phyloP scores from a whole-genome alignment of 1,284 basidiomycete genomes.

The Cutaneotrichosporon mucoides region DNA sequence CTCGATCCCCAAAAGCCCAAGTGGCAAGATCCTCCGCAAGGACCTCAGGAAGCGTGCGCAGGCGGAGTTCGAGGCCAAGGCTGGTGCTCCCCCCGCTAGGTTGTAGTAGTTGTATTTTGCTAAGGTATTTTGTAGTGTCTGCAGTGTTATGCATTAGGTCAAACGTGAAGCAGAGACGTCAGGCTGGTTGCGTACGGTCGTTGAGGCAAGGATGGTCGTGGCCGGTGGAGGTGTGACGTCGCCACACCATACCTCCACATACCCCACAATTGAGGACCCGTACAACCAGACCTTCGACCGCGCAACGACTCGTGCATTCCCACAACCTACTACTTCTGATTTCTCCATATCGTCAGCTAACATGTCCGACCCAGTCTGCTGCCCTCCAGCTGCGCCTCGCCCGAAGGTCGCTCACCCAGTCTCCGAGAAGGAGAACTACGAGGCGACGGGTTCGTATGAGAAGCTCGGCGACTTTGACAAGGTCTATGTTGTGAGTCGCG shows the following conservation, averaged over 20 bases:
- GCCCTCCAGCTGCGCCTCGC: constrained; percentile 31
- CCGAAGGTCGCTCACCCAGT: constrained; percentile 37
- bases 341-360: background rate
- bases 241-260: too few species aligned
- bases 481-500: constrained; percentile 34
- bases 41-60: constrained; percentile 32
- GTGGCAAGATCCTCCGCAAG: constrained; percentile 44
- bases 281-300: too few species aligned
- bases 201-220: too few species aligned
- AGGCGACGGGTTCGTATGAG: constrained; percentile 27
- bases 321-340: too few species aligned
- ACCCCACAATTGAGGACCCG: too few species aligned
- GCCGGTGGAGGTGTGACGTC: too few species aligned
- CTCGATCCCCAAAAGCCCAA: constrained; percentile 50
- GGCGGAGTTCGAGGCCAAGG: constrained; percentile 24
- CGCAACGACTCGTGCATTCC: too few species aligned
- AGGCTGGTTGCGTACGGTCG: too few species aligned
- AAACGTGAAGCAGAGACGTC: too few species aligned
- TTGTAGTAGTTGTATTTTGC: constrained; percentile 2
- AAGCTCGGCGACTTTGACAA: constrained; percentile 29
- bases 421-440: constrained; percentile 20
- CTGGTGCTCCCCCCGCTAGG: background rate
- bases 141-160: background rate
- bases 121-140: background rate
- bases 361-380: constrained; percentile 21